Evolutionary conservation across 2,329 filamentous ascomycete species (phyloP).

Genomic region (Karstenula rhodostoma): DNA sequence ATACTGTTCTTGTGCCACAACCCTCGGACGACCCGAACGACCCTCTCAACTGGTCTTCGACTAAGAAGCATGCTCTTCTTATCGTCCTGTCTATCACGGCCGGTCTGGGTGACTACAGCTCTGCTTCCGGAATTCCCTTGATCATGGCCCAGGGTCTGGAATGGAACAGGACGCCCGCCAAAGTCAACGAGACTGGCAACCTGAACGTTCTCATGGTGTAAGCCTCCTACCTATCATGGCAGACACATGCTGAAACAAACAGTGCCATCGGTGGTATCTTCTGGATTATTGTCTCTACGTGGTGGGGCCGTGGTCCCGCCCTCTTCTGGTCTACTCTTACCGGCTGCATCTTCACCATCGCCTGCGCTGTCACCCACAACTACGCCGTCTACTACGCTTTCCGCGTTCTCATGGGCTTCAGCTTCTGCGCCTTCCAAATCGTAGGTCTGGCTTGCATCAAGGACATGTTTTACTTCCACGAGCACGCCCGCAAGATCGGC

Average conservation of each 20-base stretch:
- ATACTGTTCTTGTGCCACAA: conserved; percentile 61
- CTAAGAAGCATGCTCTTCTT: conserved; percentile 59
- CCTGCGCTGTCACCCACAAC: conserved; percentile 41
- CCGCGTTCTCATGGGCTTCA: conserved; percentile 33
- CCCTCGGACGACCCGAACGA: conserved; percentile 58
- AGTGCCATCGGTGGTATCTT: conserved; percentile 48
- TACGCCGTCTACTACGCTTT: conserved; percentile 53
- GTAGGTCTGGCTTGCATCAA: conserved; percentile 38
- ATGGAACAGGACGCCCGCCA: conserved; percentile 59
- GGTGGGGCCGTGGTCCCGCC: conserved; percentile 47
- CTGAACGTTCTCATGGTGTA: conserved; percentile 63
- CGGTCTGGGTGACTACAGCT: conserved; percentile 61
- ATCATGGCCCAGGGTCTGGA: conserved; percentile 48
- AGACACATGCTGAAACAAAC: conserved; percentile 2
- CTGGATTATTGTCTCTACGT: conserved; percentile 29
- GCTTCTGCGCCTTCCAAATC: conserved; percentile 34
- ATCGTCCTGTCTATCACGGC: conserved; percentile 58
- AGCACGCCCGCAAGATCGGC: conserved; percentile 46
- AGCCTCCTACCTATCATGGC: conserved; percentile 17
- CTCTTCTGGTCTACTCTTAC: conserved; percentile 55
- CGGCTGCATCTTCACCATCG: conserved; percentile 50
- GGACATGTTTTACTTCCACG: conserved; percentile 51
- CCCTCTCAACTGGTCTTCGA: conserved; percentile 61
- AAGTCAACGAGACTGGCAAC: conserved; percentile 61
- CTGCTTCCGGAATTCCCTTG: conserved; percentile 44